Conservation (phyloP, 306 rosid species). For the Cicer cuneatum region DNA sequence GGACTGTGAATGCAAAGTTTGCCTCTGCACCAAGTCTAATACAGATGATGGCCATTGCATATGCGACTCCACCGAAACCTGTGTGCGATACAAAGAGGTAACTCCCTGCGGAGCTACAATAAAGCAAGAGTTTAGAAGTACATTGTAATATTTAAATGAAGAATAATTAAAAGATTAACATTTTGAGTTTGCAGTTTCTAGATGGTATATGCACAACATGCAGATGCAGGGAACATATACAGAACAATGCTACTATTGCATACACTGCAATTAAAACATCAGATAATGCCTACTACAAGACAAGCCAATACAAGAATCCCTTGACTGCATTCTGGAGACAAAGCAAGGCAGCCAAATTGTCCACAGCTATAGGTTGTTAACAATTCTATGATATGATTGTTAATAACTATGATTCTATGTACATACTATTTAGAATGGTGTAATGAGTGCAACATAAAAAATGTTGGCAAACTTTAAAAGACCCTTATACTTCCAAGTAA, state of each 20-base stretch:
- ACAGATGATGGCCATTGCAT: conserved; percentile 86
- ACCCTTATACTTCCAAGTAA: neutral
- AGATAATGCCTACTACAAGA: conserved; percentile 1
- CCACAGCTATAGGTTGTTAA: conserved; percentile 9
- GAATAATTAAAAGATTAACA: conserved; percentile 31
- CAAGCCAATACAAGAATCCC: conserved; percentile 19
- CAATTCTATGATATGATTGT: conserved; percentile 26
- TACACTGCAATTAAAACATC: conserved; percentile 14
- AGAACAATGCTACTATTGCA: conserved; percentile 34
- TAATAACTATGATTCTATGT: conserved; percentile 10
- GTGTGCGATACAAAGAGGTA: conserved; percentile 91
- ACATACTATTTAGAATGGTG: neutral
- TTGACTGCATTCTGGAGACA: conserved; percentile 9
- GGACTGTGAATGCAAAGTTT: conserved; percentile 54
- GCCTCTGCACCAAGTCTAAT: conserved; percentile 65
- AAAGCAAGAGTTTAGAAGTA: conserved; percentile 43
- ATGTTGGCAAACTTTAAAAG: conserved; percentile 15
- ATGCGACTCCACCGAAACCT: conserved; percentile 91
- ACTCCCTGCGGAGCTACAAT: conserved; percentile 76
- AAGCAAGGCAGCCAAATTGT: conserved; percentile 7
- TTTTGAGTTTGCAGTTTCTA: conserved; percentile 15
- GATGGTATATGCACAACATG: conserved; percentile 13
- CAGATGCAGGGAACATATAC: neutral
- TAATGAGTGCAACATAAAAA: conserved; percentile 20
- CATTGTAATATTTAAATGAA: conserved; percentile 22